Evolutionary conservation across 257 asterid genomes (phyloP).

Genomic region (Solanum habrochaites): DNA sequence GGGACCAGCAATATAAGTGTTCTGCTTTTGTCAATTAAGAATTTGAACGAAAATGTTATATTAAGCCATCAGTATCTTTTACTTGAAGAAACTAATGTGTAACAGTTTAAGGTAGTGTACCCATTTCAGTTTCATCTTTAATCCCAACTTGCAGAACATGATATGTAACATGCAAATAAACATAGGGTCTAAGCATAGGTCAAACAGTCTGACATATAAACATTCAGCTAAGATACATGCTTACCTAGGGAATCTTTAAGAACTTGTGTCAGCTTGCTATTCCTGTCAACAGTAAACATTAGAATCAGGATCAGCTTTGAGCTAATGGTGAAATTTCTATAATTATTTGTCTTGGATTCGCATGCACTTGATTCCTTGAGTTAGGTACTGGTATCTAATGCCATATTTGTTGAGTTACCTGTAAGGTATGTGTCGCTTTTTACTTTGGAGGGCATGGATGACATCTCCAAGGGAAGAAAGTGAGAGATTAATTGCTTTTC

Average conservation of each 20-base stretch:
- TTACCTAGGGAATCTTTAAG: slow-evolving; percentile 17
- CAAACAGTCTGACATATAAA: background rate
- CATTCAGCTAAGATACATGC: background rate
- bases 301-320: background rate
- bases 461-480: slow-evolving; percentile 18
- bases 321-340: background rate
- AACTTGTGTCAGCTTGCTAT: slow-evolving; percentile 14
- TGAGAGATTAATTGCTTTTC: slow-evolving; percentile 12
- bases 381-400: background rate
- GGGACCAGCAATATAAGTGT: background rate
- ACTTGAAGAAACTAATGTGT: background rate
- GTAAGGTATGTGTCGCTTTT: slow-evolving; percentile 4
- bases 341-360: background rate
- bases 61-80: background rate
- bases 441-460: slow-evolving; percentile 8
- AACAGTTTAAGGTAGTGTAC: background rate
- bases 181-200: background rate
- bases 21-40: background rate
- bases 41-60: background rate
- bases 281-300: slow-evolving; percentile 4
- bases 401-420: background rate
- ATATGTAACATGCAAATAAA: background rate
- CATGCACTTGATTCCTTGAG: background rate
- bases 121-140: background rate
- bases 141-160: background rate